Conservation (phyloP, 2,329 filamentous ascomycete species). For the Pyrenochaeta sp. region DNA sequence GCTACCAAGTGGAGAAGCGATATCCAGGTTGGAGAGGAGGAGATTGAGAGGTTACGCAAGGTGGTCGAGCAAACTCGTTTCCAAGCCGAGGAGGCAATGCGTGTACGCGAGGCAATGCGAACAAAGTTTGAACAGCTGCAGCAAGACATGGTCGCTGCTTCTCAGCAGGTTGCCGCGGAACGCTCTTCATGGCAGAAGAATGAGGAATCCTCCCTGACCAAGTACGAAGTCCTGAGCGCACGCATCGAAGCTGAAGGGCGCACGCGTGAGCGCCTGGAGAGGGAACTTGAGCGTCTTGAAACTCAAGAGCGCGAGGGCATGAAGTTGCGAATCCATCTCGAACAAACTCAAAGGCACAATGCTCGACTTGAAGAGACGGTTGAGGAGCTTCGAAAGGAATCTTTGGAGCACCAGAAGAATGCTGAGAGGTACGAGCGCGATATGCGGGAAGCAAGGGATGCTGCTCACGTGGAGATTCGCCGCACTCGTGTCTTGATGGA, state of each 20-base stretch:
- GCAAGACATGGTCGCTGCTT: slow-evolving; percentile 81
- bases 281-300: slow-evolving; percentile 55
- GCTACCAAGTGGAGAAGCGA: slow-evolving; percentile 66
- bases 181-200: slow-evolving; percentile 78
- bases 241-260: slow-evolving; percentile 57
- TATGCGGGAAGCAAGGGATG: slow-evolving; percentile 82
- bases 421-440: slow-evolving; percentile 78
- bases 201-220: slow-evolving; percentile 64
- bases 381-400: slow-evolving; percentile 66
- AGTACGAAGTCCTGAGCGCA: slow-evolving; percentile 62
- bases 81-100: slow-evolving; percentile 85
- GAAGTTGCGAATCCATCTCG: slow-evolving; percentile 78
- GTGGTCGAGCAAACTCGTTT: slow-evolving; percentile 75
- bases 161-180: slow-evolving; percentile 81
- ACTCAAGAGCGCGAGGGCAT: slow-evolving; percentile 75
- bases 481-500: slow-evolving; percentile 81
- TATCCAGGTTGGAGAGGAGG: slow-evolving; percentile 58
- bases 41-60: slow-evolving; percentile 73
- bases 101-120: slow-evolving; percentile 83
- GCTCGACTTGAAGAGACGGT: slow-evolving; percentile 70
- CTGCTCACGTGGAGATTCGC: slow-evolving; percentile 79
- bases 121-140: slow-evolving; percentile 85
- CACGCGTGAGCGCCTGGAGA: slow-evolving; percentile 54
- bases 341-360: slow-evolving; percentile 63
- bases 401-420: slow-evolving; percentile 74